A percentile compares a stretch with the other conserved stretches of the same genome.
These are phyloP conservation scores for Chlorophyllum brunneum DNA, from an alignment of 768 basidiomycete genomes.

Conservation along the genomic window DNA sequence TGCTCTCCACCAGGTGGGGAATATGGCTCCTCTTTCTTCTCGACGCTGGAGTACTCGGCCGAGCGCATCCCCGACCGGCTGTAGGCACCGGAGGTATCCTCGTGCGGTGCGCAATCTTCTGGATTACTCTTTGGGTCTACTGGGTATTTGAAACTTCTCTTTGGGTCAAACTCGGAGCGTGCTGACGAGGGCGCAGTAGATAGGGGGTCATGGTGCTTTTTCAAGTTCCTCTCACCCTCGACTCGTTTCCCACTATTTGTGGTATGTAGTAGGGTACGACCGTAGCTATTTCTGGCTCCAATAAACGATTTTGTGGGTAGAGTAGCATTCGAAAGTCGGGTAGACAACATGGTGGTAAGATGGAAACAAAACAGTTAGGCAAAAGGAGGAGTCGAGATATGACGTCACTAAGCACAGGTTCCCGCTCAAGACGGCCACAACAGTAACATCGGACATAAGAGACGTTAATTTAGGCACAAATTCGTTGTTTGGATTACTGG, in stretches of 20 bases:
- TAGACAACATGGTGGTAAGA: not conserved
- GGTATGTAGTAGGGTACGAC: not conserved
- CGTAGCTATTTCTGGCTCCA: too few relatives aligned
- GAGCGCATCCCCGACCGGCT: slow-evolving; percentile 5
- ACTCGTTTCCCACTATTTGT: not conserved
- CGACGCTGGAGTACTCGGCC: slow-evolving; percentile 1
- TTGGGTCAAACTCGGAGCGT: not conserved
- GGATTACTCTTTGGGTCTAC: slow-evolving; percentile 8
- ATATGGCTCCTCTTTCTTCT: slow-evolving; percentile 7
- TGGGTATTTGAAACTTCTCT: not conserved
- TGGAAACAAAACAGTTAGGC: not conserved
- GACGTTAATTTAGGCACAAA: too few relatives aligned
- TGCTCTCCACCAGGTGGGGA: slow-evolving; percentile 6
- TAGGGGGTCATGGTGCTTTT: not conserved
- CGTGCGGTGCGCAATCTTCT: not conserved
- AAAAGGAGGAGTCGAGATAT: not conserved
- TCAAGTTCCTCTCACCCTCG: not conserved
- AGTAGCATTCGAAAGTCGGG: not conserved
- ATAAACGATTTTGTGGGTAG: not conserved
- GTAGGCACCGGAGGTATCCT: slow-evolving; percentile 2
- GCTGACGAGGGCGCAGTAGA: not conserved
- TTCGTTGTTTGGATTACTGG: too few relatives aligned
- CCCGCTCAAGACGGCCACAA: not conserved
- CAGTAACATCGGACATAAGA: not conserved
- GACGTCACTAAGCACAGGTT: not conserved